Conservation (phyloP, 306 rosid species). For the Sindora glabra region DNA sequence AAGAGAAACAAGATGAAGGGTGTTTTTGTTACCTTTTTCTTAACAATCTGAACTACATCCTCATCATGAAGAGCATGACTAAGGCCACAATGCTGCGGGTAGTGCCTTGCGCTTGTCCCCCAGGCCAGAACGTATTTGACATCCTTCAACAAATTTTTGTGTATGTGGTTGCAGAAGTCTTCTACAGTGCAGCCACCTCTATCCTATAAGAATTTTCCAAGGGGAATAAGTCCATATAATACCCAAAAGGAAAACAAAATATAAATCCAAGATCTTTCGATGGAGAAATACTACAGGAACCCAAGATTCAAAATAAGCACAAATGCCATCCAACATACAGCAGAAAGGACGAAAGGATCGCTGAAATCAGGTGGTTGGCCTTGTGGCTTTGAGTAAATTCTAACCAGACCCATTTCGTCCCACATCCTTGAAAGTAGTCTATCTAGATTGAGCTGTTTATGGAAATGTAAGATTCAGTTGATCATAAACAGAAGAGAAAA, state of each 20-base stretch:
- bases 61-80: slow-evolving; percentile 69
- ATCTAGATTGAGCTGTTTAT: slow-evolving; percentile 83
- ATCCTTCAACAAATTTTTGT: slow-evolving; percentile 91
- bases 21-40: slow-evolving; percentile 74
- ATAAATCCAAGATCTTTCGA: not conserved
- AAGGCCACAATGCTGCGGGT: slow-evolving; percentile 96
- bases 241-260: too few relatives aligned
- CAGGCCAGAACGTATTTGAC: slow-evolving; percentile 96
- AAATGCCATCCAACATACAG: slow-evolving; percentile 48
- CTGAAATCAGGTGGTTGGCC: slow-evolving; percentile 97
- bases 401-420: slow-evolving; percentile 99
- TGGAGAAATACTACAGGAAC: not conserved
- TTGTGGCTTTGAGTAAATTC: slow-evolving; percentile 98
- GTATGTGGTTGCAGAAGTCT: slow-evolving; percentile 96
- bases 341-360: slow-evolving; percentile 93
- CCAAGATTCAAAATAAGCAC: not conserved
- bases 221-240: too few relatives aligned
- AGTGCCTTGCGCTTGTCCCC: slow-evolving; percentile 94
- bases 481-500: not conserved
- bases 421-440: slow-evolving; percentile 93
- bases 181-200: slow-evolving; percentile 97
- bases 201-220: slow-evolving; percentile 70
- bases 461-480: slow-evolving; percentile 9
- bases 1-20: too few relatives aligned
- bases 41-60: slow-evolving; percentile 95